Conservation (phyloP, 495 filamentous ascomycete genomes). For the Podospora anserina region DNA sequence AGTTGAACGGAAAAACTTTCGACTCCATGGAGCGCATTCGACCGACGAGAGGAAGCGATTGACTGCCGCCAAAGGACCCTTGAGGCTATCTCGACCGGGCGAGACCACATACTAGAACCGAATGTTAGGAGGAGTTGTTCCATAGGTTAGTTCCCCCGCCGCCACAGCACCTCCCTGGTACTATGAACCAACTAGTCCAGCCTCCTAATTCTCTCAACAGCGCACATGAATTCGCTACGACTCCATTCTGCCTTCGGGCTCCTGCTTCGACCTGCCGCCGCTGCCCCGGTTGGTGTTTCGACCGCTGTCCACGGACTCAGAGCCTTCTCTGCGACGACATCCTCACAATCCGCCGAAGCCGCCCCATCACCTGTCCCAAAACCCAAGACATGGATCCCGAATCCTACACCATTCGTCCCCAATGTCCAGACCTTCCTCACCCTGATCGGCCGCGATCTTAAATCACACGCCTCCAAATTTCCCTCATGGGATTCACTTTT, state of each 20-base stretch:
- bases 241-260: constrained; percentile 32
- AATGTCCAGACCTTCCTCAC: constrained; percentile 84
- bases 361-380: constrained; percentile 39
- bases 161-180: not conserved
- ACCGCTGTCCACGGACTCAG: constrained; percentile 24
- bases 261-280: constrained; percentile 30
- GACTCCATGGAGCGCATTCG: not conserved
- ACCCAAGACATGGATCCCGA: constrained; percentile 46
- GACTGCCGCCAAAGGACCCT: not conserved
- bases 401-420: constrained; percentile 78
- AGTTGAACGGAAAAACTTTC: constrained; percentile 27
- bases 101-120: not conserved
- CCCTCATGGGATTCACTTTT: constrained; percentile 88
- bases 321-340: constrained; percentile 21
- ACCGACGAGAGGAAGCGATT: not conserved
- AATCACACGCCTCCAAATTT: constrained; percentile 76
- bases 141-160: constrained; percentile 1
- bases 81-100: not conserved
- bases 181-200: constrained; percentile 4
- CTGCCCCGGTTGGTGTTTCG: constrained; percentile 15
- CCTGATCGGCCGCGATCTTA: constrained; percentile 83
- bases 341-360: constrained; percentile 32
- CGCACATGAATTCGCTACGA: constrained; percentile 32
- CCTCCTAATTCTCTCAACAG: constrained; percentile 7
- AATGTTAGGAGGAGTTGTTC: not conserved